Base-by-base conservation (phyloP, 768 basidiomycete species). In the Cystobasidium onofrii region DNA sequence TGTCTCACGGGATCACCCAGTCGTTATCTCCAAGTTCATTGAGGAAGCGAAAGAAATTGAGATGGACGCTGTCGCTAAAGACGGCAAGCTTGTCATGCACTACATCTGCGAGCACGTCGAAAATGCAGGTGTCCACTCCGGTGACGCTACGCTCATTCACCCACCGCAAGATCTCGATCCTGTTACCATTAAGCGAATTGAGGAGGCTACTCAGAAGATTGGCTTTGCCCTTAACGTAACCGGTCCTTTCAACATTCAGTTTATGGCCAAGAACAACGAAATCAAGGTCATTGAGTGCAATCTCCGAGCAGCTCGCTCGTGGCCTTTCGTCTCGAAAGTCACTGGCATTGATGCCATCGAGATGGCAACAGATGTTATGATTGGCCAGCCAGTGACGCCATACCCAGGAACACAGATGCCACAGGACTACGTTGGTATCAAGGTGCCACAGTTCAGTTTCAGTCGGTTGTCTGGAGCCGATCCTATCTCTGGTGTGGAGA, bases 261-360 rank as follows among this genome's bases (percentile, higher is more conserved):
- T 99, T 83, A 97, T 99, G 78, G 95, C 95, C 64, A 99, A 99
- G 86, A 90, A 99, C 83, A 98, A 97, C 83, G 95, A 97, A 82
- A 98, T 99, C 85, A 99, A 99, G 85, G 95, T 99, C 78, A 99
- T 99, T 81, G 95, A 99, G 82, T 98, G 95, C 83, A 99, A 99
- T 83, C 84, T 99, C 39, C 91, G 95, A 71, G 96, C 96, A 0
- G 95, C 95, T 27, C 87, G 95, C 75, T 97, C 95, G 0, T 97
- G 95, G 87, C 95, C 95, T 50, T 99, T 99, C 84, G 95, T 99
- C 29, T 96, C 93, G 9, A 99, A 99, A 82, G 92, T 96, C 74
- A 97, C 96, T 9, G 93, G 93, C 39, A 86, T 97, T 77, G 94
- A 99, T 80, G 95, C 95, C 2, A 97, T 99, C 77, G 95, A 98